Conservation (phyloP, 768 basidiomycete genomes). For the Tricholoma saponaceum region DNA sequence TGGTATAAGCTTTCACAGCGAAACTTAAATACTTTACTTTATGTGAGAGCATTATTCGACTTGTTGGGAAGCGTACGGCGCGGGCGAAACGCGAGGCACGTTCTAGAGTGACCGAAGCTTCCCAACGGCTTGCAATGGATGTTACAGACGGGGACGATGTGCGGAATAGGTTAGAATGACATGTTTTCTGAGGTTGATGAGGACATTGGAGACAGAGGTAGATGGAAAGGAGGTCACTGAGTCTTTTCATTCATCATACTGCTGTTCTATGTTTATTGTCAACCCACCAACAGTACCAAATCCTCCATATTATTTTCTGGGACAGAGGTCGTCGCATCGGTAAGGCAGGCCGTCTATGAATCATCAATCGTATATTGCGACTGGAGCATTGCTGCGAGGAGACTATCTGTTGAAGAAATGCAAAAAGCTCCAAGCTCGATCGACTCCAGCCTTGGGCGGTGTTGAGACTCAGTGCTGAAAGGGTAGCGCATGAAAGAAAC, state of each 20-base stretch:
- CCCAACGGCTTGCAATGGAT: too few relatives aligned
- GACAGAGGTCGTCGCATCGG: not conserved
- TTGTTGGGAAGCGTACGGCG: too few relatives aligned
- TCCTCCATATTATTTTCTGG: not conserved
- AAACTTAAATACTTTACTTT: not conserved
- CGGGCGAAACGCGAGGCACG: too few relatives aligned
- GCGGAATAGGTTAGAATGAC: too few relatives aligned
- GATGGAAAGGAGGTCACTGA: too few relatives aligned
- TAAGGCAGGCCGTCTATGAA: not conserved
- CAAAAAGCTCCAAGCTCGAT: not conserved
- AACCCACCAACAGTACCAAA: not conserved
- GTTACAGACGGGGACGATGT: too few relatives aligned
- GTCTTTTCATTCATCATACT: too few relatives aligned
- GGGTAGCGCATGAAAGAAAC: not conserved
- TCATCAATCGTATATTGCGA: not conserved
- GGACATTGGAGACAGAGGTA: too few relatives aligned
- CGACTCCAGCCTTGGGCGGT: conserved; percentile 1
- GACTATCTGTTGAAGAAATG: not conserved
- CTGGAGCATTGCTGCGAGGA: not conserved
- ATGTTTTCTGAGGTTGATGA: too few relatives aligned
- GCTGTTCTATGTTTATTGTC: not conserved
- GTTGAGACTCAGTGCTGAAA: not conserved
- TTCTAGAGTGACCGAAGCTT: too few relatives aligned
- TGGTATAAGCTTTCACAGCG: not conserved
- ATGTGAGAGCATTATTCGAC: too few relatives aligned